Conservation (phyloP, 441 rosid species). For the Brassica balearica region DNA sequence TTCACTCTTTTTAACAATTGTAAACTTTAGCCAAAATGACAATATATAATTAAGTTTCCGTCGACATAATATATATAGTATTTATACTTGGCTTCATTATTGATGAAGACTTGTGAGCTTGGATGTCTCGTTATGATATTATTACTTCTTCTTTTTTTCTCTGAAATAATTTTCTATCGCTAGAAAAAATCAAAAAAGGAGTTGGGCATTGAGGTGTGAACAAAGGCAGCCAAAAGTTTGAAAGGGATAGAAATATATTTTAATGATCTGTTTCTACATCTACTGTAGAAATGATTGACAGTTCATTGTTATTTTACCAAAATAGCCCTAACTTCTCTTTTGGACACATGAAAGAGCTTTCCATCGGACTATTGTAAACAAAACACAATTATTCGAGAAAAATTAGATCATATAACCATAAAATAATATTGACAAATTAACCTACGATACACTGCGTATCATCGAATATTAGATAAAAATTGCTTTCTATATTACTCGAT, state of each 20-base stretch:
- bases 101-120: conserved; percentile 38
- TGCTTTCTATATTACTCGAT: no score
- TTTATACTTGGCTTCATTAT: conserved; percentile 26
- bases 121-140: conserved; percentile 11
- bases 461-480: no score
- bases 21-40: neutral
- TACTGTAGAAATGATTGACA: conserved; percentile 43
- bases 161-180: conserved; percentile 37
- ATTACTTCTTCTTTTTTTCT: neutral
- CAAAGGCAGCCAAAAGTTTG: conserved; percentile 41
- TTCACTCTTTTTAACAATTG: neutral
- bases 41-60: neutral
- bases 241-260: conserved; percentile 11
- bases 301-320: conserved; percentile 35
- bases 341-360: conserved; percentile 8
- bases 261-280: neutral
- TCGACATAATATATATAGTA: neutral
- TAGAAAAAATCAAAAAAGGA: conserved; percentile 22
- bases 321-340: conserved; percentile 32
- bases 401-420: no score
- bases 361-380: no score
- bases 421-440: no score
- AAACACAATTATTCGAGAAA: no score
- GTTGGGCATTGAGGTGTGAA: conserved; percentile 23
- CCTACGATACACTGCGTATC: no score